Evolutionary conservation across 768 basidiomycete genomes (phyloP).

Genomic region (Lentinula sp.): DNA sequence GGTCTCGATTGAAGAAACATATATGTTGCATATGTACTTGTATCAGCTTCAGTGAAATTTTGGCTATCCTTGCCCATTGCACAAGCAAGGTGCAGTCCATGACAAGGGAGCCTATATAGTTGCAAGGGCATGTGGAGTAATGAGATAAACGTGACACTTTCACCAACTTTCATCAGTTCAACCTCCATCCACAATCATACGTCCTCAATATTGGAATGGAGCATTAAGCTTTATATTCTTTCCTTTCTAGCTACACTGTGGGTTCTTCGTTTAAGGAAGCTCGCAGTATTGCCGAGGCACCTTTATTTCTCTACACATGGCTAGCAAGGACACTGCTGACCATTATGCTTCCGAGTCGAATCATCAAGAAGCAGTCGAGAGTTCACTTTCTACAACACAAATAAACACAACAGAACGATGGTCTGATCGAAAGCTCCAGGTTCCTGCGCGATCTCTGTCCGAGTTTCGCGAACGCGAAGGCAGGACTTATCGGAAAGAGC

Average conservation of each 20-base stretch:
- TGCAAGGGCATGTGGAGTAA: too few relatives aligned
- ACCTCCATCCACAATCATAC: background rate
- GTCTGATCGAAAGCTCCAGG: slow-evolving; percentile 39
- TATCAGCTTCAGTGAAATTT: too few relatives aligned
- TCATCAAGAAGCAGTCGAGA: slow-evolving; percentile 40
- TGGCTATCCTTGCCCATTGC: too few relatives aligned
- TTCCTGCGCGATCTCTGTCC: slow-evolving; percentile 43
- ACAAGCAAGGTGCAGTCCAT: too few relatives aligned
- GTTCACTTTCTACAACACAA: slow-evolving; percentile 43
- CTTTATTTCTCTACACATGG: background rate
- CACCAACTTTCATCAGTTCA: background rate
- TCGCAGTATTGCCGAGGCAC: background rate
- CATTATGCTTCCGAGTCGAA: background rate
- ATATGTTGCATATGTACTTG: too few relatives aligned
- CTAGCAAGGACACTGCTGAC: background rate
- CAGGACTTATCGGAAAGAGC: slow-evolving; percentile 49
- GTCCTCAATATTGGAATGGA: background rate
- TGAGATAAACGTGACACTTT: background rate
- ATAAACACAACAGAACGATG: slow-evolving; percentile 55
- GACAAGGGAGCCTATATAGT: too few relatives aligned
- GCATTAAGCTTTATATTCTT: background rate
- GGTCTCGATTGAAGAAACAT: too few relatives aligned
- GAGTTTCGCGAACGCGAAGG: slow-evolving; percentile 63
- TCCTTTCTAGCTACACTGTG: background rate
- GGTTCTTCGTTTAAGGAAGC: background rate